Evolutionary conservation across 2,329 filamentous ascomycete genomes (phyloP), one percentile per base, ranked within the genome.

Genomic region (Fusarium hostae): DNA sequence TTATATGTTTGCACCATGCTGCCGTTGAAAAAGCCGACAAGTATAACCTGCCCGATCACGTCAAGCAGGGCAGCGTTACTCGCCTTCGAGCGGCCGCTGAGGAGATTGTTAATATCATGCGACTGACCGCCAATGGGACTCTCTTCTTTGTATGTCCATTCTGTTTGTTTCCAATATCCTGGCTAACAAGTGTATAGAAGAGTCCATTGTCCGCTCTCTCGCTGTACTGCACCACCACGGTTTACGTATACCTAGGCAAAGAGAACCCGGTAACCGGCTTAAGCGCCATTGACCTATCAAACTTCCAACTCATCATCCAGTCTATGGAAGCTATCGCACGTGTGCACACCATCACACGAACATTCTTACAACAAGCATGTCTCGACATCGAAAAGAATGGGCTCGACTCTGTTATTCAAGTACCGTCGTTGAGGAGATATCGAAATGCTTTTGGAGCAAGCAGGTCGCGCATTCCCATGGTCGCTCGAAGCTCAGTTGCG

Each of bases 1-100:
- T 92, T 12, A 97, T 98, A 58, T 97, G 94, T 78, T 85, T 98
- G 9, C 95, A 98, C 77, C 94, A 97, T 80, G 93, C 94, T 2
- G 94, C 95, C 3, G 90, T 96, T 12, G 94, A 95, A 81, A 95
- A 93, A 77, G 92, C 92, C 1, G 91, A 94, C 60, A 91, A 90
- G 76, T 86, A 95, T 77, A 86, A 88, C 4, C 82, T 97, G 58
- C 86, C 90, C 0, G 83, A 86, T 2, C 85, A 86, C 34, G 86
- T 96, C 32, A 90, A 90, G 62, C 88, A 89, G 18, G 88, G 91
- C 61, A 95, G 93, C 76, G 90, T 93, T 72, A 86, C 89, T 32
- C 88, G 94, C 57, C 91, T 94, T 71, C 88, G 92, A 51, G 91
- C 93, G 34, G 92, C 95, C 16, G 94, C 95, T 0, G 91, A 93